A percentile compares a stretch with the other conserved stretches of the same genome.
Conservation (phyloP, 495 filamentous ascomycete species). For the Annulohypoxylon stygium region DNA sequence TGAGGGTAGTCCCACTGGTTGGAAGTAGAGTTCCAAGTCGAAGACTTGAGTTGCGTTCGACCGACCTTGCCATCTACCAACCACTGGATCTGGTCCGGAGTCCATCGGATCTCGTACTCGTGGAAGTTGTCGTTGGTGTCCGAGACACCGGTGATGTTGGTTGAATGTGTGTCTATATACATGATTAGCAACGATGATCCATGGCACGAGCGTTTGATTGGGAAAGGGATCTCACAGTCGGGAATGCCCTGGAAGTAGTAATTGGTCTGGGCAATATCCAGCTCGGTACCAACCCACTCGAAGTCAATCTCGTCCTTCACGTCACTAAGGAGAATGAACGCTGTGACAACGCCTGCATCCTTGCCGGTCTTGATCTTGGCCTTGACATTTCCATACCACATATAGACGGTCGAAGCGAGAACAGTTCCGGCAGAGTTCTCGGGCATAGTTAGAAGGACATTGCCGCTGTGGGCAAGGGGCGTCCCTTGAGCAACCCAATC, state of each 20-base stretch:
- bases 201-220: background rate
- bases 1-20: conserved; percentile 92
- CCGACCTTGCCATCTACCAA: conserved; percentile 80
- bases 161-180: conserved; percentile 73
- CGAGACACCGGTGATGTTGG: conserved; percentile 73
- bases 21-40: conserved; percentile 86
- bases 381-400: conserved; percentile 97
- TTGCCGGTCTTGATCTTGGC: conserved; percentile 87
- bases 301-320: conserved; percentile 99
- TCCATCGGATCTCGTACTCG: conserved; percentile 95
- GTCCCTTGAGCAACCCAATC: conserved; percentile 92
- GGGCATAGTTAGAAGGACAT: conserved; percentile 89
- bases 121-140: conserved; percentile 86
- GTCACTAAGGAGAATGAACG: conserved; percentile 94
- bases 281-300: conserved; percentile 88
- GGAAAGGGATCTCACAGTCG: conserved; percentile 75
- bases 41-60: conserved; percentile 77
- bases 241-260: conserved; percentile 97
- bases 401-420: conserved; percentile 85
- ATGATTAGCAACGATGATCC: conserved; percentile 41
- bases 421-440: conserved; percentile 85
- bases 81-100: conserved; percentile 86
- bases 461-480: conserved; percentile 70
- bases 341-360: conserved; percentile 89
- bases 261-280: conserved; percentile 87